These are phyloP conservation scores for Trichoderma hamatum DNA, from an alignment of 2,329 filamentous ascomycete genomes.

Conservation along the genomic window DNA sequence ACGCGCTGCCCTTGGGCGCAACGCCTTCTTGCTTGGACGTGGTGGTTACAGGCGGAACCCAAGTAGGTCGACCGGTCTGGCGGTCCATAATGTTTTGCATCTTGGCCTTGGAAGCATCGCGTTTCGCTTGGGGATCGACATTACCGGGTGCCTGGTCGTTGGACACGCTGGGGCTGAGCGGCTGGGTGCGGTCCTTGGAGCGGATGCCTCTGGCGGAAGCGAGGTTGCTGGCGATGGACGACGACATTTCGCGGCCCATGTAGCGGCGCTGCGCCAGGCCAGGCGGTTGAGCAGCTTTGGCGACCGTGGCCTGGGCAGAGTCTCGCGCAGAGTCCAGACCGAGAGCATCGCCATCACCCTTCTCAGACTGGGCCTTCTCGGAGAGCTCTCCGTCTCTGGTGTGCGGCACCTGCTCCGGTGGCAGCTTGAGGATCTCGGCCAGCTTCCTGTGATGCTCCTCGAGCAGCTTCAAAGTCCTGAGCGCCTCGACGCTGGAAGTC, in stretches of 20 bases:
- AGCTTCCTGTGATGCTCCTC: constrained; percentile 86
- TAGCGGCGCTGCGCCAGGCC: constrained; percentile 49
- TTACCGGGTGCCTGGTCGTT: constrained; percentile 74
- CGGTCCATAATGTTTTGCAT: constrained; percentile 61
- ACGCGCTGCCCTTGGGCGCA: constrained; percentile 31
- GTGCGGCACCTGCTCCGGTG: constrained; percentile 51
- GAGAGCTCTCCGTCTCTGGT: constrained; percentile 31
- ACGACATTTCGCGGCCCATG: constrained; percentile 69
- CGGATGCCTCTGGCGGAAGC: constrained; percentile 83
- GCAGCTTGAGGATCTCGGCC: constrained; percentile 76
- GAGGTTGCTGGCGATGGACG: constrained; percentile 86
- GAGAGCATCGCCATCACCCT: not conserved
- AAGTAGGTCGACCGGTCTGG: constrained; percentile 55
- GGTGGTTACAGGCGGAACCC: constrained; percentile 49
- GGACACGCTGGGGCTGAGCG: constrained; percentile 72
- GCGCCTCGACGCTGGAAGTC: constrained; percentile 70
- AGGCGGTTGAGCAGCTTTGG: constrained; percentile 36
- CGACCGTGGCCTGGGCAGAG: constrained; percentile 32
- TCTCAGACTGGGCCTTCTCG: constrained; percentile 39
- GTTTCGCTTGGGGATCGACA: constrained; percentile 60
- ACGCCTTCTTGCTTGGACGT: constrained; percentile 32
- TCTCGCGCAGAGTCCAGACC: constrained; percentile 31
- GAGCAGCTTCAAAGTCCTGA: constrained; percentile 81
- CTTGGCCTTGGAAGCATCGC: constrained; percentile 53
- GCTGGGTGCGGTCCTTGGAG: constrained; percentile 65